These are phyloP conservation scores for Rhodotorula mucilaginosa DNA, from an alignment of 1,284 basidiomycete genomes.

Conservation along the genomic window DNA sequence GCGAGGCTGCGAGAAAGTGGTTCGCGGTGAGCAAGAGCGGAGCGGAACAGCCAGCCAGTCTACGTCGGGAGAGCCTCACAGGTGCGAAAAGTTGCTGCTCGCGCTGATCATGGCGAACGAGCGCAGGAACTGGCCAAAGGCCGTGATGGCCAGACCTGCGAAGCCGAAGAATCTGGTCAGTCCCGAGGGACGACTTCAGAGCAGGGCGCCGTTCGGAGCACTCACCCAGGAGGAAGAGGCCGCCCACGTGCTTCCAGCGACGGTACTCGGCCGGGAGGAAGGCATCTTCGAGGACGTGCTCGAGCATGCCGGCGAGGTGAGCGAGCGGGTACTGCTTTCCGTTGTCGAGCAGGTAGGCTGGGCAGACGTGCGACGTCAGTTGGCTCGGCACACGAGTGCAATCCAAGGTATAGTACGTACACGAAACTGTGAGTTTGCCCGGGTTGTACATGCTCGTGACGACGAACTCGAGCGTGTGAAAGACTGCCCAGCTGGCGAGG, in stretches of 20 bases:
- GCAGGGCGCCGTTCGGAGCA: not conserved
- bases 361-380: not conserved
- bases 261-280: constrained; percentile 34
- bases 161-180: not conserved
- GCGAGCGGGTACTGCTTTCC: constrained; percentile 81
- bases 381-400: too few species aligned
- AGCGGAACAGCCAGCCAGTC: too few species aligned
- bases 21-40: too few species aligned
- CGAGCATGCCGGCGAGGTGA: constrained; percentile 70
- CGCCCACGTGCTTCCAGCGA: constrained; percentile 37
- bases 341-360: constrained; percentile 89
- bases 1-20: constrained; percentile 55
- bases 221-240: constrained; percentile 38
- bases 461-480: constrained; percentile 92
- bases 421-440: constrained; percentile 86
- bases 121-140: constrained; percentile 73
- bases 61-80: constrained; percentile 40
- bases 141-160: constrained; percentile 63
- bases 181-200: not conserved
- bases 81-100: constrained; percentile 86
- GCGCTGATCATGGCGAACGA: constrained; percentile 95
- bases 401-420: constrained; percentile 56
- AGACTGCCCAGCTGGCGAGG: constrained; percentile 71
- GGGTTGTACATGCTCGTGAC: constrained; percentile 95
- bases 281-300: constrained; percentile 65